A percentile compares a stretch with the other conserved stretches of the same genome.
phyloP scores from a whole-genome alignment of 2,329 filamentous ascomycete species.

The Penicillium sclerotiorum region DNA sequence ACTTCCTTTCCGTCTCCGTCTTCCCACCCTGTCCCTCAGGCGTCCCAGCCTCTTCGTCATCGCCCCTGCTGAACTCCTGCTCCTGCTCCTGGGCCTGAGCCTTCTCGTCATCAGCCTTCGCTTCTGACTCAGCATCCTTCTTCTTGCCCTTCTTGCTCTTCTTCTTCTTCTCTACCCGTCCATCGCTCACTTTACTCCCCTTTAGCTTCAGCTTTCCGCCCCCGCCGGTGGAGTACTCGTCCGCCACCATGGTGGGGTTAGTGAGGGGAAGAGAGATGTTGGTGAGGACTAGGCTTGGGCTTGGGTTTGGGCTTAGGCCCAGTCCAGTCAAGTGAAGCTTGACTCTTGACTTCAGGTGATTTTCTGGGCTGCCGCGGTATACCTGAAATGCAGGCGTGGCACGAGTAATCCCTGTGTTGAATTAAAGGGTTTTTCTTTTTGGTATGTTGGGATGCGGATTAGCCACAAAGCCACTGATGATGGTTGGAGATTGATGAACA shows the following conservation, averaged over 20 bases:
- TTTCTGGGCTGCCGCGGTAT: too few relatives aligned
- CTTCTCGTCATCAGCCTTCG: conserved; percentile 1
- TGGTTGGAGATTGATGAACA: not conserved
- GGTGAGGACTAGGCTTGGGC: conserved; percentile 1
- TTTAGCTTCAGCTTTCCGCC: conserved; percentile 85
- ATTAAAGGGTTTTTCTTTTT: not conserved
- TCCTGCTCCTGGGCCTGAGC: conserved; percentile 1
- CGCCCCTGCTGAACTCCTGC: conserved; percentile 11
- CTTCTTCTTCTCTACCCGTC: conserved; percentile 52
- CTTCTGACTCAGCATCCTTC: conserved; percentile 10
- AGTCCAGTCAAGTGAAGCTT: too few relatives aligned
- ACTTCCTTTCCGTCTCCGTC: conserved; percentile 79
- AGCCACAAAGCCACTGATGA: too few relatives aligned
- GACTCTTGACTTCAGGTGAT: too few relatives aligned
- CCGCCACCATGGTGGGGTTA: conserved; percentile 44
- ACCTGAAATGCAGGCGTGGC: too few relatives aligned
- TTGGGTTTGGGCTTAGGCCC: not conserved
- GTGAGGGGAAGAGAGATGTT: too few relatives aligned
- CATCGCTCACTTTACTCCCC: conserved; percentile 64
- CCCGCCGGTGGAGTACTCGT: conserved; percentile 70
- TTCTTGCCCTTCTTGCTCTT: conserved; percentile 51
- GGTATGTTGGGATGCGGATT: not conserved
- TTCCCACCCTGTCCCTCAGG: conserved; percentile 55
- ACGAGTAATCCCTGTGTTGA: too few relatives aligned
- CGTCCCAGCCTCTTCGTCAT: conserved; percentile 5